Conservation (phyloP, 73 alveolate genomes). For the Chromera velia region DNA sequence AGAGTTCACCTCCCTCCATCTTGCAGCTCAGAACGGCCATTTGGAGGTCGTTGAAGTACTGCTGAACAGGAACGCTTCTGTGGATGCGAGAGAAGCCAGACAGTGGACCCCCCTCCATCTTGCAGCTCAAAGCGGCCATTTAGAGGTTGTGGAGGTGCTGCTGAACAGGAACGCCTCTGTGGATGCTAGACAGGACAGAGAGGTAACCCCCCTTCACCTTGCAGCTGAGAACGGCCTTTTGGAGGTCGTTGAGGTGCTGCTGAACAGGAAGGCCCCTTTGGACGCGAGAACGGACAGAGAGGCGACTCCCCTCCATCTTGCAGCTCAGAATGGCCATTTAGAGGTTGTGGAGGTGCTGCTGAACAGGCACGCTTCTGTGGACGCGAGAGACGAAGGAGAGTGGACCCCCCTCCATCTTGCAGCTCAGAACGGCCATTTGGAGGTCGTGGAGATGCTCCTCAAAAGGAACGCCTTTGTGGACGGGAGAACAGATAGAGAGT, state of each 20-base stretch:
- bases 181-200: too few relatives aligned
- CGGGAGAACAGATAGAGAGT: not conserved
- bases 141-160: not conserved
- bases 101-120: not conserved
- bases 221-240: constrained; percentile 7
- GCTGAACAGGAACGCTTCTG: not conserved
- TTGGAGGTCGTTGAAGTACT: constrained; percentile 1
- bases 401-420: constrained; percentile 26
- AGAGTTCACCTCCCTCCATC: constrained; percentile 13
- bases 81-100: not conserved
- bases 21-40: constrained; percentile 22
- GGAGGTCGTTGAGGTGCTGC: not conserved
- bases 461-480: not conserved
- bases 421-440: constrained; percentile 15
- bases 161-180: too few relatives aligned
- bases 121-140: not conserved
- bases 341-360: constrained; percentile 14
- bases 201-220: constrained; percentile 11
- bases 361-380: not conserved
- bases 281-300: too few relatives aligned
- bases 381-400: too few relatives aligned
- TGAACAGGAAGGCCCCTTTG: constrained; percentile 1
- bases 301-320: constrained; percentile 8
- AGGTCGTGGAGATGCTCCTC: constrained; percentile 2
- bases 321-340: constrained; percentile 14